Evolutionary conservation across 2,329 filamentous ascomycete genomes (phyloP), one percentile per base, ranked within the genome.

Genomic region (Stenocarpella maydis): DNA sequence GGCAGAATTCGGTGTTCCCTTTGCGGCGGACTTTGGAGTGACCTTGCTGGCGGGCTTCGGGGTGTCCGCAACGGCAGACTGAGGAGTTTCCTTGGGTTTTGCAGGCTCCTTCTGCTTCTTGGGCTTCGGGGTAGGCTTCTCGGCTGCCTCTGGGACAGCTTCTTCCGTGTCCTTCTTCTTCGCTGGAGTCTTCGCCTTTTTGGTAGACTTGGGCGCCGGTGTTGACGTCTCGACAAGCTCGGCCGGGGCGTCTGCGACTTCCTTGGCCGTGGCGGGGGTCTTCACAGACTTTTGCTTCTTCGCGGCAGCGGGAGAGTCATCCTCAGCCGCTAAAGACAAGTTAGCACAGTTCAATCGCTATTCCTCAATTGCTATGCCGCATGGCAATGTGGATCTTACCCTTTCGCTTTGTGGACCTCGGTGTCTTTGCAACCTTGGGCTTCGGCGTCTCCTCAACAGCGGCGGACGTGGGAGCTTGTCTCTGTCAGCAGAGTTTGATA

Each of bases 251-350:
- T 69, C 64, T 55, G 47, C 37, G 31, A 28, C 54, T 17, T 61
- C 63, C 39, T 69, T 55, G 28, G 60, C 19, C 21, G 65, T 69
- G 43, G 66, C 53, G 24, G 69, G 52, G 12, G 58, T 71, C 64
- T 67, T 70, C 52, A 65, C 69, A 26, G 60, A 63, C 53, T 69
- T 71, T 37, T 71, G 69, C 53, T 70, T 71, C 55, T 71, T 71
- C 37, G 70, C 61, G 17, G 64, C 64, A 26, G 64, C 28, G n/a
- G 70, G 67, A 34, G 68, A 70, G 6, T 47, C 70, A 67, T 71
- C 70, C 67, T 70, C 70, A 5, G 37, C 54, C 24, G 70, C 70
- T 71, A 19, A 19, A 7, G 6, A 55, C 45, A 10, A 8, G 1
- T 69, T 5, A 66, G 67, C 50, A 39, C n/a, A 37, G 17, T 2